Base-by-base conservation (phyloP, 768 basidiomycete genomes). In the Lactarius pseudohatsudake region DNA sequence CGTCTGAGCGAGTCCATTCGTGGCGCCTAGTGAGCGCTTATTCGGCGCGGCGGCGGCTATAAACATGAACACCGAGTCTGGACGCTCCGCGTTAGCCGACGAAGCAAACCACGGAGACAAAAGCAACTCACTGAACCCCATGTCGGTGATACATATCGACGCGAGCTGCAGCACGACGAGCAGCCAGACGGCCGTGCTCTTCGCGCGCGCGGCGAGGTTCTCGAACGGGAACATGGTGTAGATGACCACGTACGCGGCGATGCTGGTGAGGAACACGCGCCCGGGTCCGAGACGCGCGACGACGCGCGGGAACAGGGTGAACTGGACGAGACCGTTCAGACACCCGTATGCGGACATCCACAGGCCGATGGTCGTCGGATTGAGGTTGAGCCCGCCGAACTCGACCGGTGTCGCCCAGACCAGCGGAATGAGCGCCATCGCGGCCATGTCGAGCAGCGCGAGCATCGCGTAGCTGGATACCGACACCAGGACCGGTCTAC, bases 31-130 rank as follows among this genome's bases (percentile, higher is more conserved):
- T 9, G 86, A 84, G 13, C 84, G 82, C 36, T 80, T 81, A 63
- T 87, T 88, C 2, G 90, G 89, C 0, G 90, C 79, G 9, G 89
- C 80, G 7, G 84, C 84, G 6, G 83, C 80, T 63, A 91, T 86
- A 68, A 85, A 88, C 64, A 91, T 88, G 74, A 89, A 89, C 22
- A 90, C 75, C 57, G 87, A 84, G 34, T 88, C 89, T 89, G 61
- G 1, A n/a, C 43, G 57, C 11, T 83, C 5, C 28, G 18, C n/a
- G 9, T 56, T 4, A 47, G 47, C 22, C n/a, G 47, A 26, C 47
- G 22, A 22, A 50, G 22, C 22, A 4, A 50, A 22, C 11, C 8
- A 26, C 6, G 1, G 47, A 26, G 2, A 60, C 18, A 9, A 16
- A 10, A 38, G 0, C 9, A 13, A 55, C 62, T 55, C n/a, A 66